A percentile compares a stretch with the other conserved stretches of the same genome.
Evolutionary conservation across 108 stramenopile species (phyloP).

Genomic region (Nannochloropsis salina): DNA sequence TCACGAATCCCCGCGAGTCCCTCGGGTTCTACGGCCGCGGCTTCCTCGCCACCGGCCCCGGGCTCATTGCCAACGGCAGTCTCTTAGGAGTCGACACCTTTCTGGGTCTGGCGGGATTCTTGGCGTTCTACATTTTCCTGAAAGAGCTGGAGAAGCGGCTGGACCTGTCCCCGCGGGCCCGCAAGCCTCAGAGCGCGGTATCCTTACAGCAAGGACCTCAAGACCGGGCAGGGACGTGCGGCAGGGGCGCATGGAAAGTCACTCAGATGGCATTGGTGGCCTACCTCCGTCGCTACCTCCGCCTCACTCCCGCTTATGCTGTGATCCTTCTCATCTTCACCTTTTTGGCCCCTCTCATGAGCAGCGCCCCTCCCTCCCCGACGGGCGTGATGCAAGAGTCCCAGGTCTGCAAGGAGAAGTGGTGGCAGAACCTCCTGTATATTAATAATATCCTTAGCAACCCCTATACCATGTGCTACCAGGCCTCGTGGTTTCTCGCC

Average conservation of each 20-base stretch:
- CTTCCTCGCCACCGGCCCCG: neutral
- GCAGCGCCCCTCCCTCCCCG: neutral
- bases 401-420: neutral
- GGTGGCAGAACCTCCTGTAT: constrained; percentile 8
- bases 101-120: neutral
- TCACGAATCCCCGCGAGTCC: neutral
- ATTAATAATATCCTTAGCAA: neutral
- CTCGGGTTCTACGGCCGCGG: neutral
- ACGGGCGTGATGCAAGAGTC: neutral
- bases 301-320: constrained; percentile 16
- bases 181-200: neutral
- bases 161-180: neutral
- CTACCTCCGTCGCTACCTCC: constrained; percentile 3
- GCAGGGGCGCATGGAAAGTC: neutral
- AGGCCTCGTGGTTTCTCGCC: neutral
- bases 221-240: no score
- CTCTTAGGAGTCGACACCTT: neutral
- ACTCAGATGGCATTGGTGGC: neutral
- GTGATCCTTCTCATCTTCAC: constrained; percentile 8
- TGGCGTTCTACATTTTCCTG: neutral
- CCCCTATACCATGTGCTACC: neutral
- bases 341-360: neutral
- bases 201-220: neutral
- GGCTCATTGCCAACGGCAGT: neutral
- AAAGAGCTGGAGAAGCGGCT: neutral